phyloP scores from a whole-genome alignment of 306 rosid genomes.

The Psophocarpus tetragonolobus region DNA sequence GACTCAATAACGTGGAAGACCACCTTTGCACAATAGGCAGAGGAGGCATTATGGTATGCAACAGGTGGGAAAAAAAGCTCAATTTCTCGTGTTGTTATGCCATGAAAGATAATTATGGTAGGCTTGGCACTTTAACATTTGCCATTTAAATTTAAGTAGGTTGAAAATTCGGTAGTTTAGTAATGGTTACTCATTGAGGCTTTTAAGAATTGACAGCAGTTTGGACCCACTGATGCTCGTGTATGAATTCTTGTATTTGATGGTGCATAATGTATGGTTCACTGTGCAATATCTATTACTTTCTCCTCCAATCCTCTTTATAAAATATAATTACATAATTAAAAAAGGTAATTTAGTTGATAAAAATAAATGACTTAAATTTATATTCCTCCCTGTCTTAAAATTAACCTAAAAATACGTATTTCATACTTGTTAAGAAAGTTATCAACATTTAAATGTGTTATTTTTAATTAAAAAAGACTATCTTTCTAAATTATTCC shows the following conservation, averaged over 20 bases:
- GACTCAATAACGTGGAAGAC: slow-evolving; percentile 47
- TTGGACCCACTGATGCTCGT: slow-evolving; percentile 43
- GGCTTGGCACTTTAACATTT: slow-evolving; percentile 41
- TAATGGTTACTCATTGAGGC: slow-evolving; percentile 40
- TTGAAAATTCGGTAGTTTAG: slow-evolving; percentile 45
- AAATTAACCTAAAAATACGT: too few relatives aligned
- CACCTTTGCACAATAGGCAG: slow-evolving; percentile 1
- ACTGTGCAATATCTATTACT: background rate
- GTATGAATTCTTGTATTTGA: slow-evolving; percentile 33
- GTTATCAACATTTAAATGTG: too few relatives aligned
- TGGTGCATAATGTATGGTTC: slow-evolving; percentile 6
- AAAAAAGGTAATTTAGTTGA: too few relatives aligned
- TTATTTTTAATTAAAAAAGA: too few relatives aligned
- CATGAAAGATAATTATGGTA: slow-evolving; percentile 29
- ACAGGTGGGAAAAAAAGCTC: slow-evolving; percentile 26
- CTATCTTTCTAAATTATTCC: too few relatives aligned
- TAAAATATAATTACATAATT: too few relatives aligned
- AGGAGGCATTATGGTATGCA: background rate
- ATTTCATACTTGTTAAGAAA: too few relatives aligned
- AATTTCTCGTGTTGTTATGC: slow-evolving; percentile 41
- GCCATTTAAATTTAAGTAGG: slow-evolving; percentile 27
- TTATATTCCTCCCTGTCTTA: too few relatives aligned
- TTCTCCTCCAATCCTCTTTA: too few relatives aligned
- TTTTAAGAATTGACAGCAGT: slow-evolving; percentile 43
- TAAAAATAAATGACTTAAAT: too few relatives aligned